Conservation (phyloP, 75 land plant genomes). For the Pinus tabuliformis region DNA sequence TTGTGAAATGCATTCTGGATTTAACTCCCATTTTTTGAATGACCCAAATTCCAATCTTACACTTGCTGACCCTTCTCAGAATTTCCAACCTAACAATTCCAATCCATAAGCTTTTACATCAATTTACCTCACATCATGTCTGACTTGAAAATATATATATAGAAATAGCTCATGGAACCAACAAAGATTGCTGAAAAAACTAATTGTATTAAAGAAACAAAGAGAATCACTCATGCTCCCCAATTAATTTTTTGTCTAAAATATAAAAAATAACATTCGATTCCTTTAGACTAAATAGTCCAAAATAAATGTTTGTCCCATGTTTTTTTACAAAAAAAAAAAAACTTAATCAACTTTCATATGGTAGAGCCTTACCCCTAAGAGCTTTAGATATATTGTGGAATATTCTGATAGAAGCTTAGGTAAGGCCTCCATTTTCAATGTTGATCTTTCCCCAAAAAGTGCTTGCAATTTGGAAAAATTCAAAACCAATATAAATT, state of each 20-base stretch:
- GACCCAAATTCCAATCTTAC: not conserved
- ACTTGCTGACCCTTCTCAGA: not conserved
- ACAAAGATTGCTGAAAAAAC: not conserved
- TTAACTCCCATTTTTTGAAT: not conserved
- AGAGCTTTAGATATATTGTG: constrained; percentile 42
- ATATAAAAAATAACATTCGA: not conserved
- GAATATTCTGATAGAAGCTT: constrained; percentile 16
- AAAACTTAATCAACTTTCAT: not conserved
- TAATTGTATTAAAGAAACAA: not conserved
- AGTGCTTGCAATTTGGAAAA: constrained; percentile 38
- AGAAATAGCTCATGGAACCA: not conserved
- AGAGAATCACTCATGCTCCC: not conserved
- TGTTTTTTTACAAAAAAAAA: not conserved
- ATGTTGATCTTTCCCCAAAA: constrained; percentile 69
- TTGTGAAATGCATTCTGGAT: not conserved
- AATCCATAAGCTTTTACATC: not conserved
- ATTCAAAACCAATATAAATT: not conserved
- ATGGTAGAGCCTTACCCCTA: constrained; percentile 50
- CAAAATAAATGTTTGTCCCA: no score
- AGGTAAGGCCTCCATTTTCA: constrained; percentile 27
- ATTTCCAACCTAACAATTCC: not conserved
- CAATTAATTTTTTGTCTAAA: not conserved
- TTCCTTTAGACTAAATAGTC: no score
- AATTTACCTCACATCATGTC: not conserved
- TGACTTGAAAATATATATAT: not conserved